phyloP scores from a whole-genome alignment of 1,284 basidiomycete genomes.

The Mycena sp. region DNA sequence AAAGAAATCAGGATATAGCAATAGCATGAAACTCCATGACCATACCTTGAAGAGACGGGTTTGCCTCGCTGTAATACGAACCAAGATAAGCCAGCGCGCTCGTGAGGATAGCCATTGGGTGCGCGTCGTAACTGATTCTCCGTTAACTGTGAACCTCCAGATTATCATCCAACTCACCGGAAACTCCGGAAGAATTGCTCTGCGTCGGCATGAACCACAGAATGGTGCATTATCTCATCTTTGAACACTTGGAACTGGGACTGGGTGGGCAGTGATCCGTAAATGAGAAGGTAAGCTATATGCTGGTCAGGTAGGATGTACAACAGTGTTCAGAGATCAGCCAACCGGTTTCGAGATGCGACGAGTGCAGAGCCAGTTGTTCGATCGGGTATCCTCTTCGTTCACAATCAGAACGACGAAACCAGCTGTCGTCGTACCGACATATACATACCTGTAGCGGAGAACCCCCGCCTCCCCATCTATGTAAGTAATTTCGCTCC shows the following conservation, averaged over 20 bases:
- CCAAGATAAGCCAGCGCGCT: slow-evolving; percentile 88
- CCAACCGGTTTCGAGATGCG: slow-evolving; percentile 76
- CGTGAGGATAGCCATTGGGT: slow-evolving; percentile 89
- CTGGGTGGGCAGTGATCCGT: slow-evolving; percentile 81
- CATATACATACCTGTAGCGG: slow-evolving; percentile 55
- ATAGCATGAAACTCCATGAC: neutral
- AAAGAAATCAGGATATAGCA: neutral
- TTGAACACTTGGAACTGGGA: slow-evolving; percentile 71
- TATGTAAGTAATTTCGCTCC: slow-evolving; percentile 86
- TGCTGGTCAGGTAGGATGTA: slow-evolving; percentile 37
- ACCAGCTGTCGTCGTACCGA: slow-evolving; percentile 21
- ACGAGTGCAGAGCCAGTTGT: slow-evolving; percentile 81
- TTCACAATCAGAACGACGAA: neutral
- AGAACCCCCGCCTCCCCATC: slow-evolving; percentile 78
- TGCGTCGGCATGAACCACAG: slow-evolving; percentile 80
- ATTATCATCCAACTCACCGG: slow-evolving; percentile 56
- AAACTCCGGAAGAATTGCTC: slow-evolving; percentile 85
- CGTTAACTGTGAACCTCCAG: neutral
- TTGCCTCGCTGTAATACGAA: slow-evolving; percentile 85
- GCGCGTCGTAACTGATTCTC: slow-evolving; percentile 72
- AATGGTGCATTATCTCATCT: slow-evolving; percentile 81
- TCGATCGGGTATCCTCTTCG: slow-evolving; percentile 93
- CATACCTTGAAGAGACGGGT: slow-evolving; percentile 80
- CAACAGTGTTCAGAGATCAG: neutral
- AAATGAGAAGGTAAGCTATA: slow-evolving; percentile 84